Evolutionary conservation across 768 basidiomycete genomes (phyloP), one percentile per base, ranked within the genome.

Genomic region (Termitomyces eurrhizus): DNA sequence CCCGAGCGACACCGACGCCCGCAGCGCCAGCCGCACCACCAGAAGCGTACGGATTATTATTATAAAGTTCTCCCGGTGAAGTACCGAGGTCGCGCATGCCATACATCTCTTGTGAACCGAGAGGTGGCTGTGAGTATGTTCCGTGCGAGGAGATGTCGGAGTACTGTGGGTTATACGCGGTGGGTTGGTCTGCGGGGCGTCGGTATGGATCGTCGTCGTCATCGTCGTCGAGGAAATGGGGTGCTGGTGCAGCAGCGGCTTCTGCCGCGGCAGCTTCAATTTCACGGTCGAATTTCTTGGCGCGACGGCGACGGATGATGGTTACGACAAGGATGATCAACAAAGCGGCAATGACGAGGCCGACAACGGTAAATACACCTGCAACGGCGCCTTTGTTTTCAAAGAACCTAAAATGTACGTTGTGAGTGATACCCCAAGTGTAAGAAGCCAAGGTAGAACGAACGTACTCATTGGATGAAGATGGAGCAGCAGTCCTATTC

Each of bases 361-460:
- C 89, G 16, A 86, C 88, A 50, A 85, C 87, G 21, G 84, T 74
- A 74, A 91, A 92, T 0, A 85, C 83, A 13, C 86, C 90, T 2
- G 86, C 87, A 1, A 91, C 85, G 0, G 88, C 90, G 24, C 83
- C 87, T 21, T 72, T 90, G 74, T 92, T 92, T 51, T 77, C 62
- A 70, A 91, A 87, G 76, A 61, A 61, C 5, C 59, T 60, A 8
- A 2, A 29, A 42, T 32, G 45, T 14, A 51, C 2, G 33, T 14
- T 7, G 26, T 52, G 29, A 55, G n/a, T 14, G 5, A 9, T 26
- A 21, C 12, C 7, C 35, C 2, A 33, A 33, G 21, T 26, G 8
- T 3, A 26, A 1, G 18, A 46, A 48, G 9, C 16, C 24, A 46
- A 18, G 41, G 42, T 16, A 41, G n/a, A 12, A 62, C 56, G n/a